Evolutionary conservation across 352 stramenopile species (phyloP).

Genomic region (Phytophthora multivora): DNA sequence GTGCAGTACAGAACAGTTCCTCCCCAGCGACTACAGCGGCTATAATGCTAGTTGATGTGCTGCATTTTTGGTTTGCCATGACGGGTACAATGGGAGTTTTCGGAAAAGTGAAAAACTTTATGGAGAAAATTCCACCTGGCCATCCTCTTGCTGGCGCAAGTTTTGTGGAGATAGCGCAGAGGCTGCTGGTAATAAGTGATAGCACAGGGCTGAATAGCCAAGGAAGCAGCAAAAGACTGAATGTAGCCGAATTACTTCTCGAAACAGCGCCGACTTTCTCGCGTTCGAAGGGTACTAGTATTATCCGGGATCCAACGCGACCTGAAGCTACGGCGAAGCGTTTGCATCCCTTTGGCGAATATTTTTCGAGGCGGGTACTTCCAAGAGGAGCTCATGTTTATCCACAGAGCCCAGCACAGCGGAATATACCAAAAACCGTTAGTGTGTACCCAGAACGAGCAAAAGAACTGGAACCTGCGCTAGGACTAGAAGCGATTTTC

Average conservation of each 20-base stretch:
- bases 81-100: not conserved
- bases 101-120: not conserved
- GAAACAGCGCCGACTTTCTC: not conserved
- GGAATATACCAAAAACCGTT: not conserved
- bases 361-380: not conserved
- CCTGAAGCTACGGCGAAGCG: not conserved
- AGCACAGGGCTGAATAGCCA: not conserved
- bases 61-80: constrained; percentile 2
- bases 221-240: not conserved
- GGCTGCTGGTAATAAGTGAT: not conserved
- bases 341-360: not conserved
- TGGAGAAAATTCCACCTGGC: not conserved
- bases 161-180: not conserved
- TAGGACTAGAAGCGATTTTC: constrained; percentile 6
- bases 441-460: not conserved
- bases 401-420: not conserved
- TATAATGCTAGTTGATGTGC: constrained; percentile 18
- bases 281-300: not conserved
- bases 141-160: not conserved
- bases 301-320: not conserved
- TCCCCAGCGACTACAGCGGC: constrained; percentile 18
- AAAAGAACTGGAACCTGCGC: not conserved
- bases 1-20: constrained; percentile 32
- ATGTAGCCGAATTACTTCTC: not conserved
- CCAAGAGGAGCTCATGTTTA: not conserved